phyloP scores from a whole-genome alignment of 179 eudicot genomes.

The Heliamphora ciliata region DNA sequence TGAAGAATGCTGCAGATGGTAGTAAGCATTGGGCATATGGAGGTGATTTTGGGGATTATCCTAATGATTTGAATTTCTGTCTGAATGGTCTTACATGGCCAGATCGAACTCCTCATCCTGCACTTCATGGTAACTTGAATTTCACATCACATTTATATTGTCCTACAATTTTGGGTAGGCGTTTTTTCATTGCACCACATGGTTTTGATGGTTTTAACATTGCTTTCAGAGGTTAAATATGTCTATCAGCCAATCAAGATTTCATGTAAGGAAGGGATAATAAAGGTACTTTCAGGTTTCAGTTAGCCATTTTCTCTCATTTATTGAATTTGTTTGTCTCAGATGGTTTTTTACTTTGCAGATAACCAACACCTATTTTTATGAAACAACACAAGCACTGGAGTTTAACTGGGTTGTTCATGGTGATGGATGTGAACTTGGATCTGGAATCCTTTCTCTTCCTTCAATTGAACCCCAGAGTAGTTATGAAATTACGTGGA shows the following conservation, averaged over 20 bases:
- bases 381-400: conserved; percentile 53
- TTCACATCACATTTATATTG: neutral
- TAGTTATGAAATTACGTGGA: conserved; percentile 47
- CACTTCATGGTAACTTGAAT: conserved; percentile 57
- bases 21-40: conserved; percentile 91
- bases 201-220: neutral
- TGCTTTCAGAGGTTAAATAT: conserved; percentile 72
- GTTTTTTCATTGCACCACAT: neutral
- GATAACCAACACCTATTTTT: conserved; percentile 78
- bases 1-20: conserved; percentile 72
- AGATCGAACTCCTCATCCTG: conserved; percentile 93
- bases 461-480: conserved; percentile 57
- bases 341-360: conserved; percentile 25
- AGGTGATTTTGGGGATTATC: conserved; percentile 91
- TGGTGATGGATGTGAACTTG: conserved; percentile 84
- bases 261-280: conserved; percentile 46
- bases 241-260: conserved; percentile 89
- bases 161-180: neutral
- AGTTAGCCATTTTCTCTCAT: neutral
- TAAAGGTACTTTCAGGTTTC: conserved; percentile 49
- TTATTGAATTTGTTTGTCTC: neutral
- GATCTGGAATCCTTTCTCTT: conserved; percentile 49
- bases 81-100: conserved; percentile 89
- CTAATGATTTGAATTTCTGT: conserved; percentile 92
- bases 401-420: conserved; percentile 58